Conservation (phyloP, 192 early-diverging fungal species). For the Umbelopsis vinacea region DNA sequence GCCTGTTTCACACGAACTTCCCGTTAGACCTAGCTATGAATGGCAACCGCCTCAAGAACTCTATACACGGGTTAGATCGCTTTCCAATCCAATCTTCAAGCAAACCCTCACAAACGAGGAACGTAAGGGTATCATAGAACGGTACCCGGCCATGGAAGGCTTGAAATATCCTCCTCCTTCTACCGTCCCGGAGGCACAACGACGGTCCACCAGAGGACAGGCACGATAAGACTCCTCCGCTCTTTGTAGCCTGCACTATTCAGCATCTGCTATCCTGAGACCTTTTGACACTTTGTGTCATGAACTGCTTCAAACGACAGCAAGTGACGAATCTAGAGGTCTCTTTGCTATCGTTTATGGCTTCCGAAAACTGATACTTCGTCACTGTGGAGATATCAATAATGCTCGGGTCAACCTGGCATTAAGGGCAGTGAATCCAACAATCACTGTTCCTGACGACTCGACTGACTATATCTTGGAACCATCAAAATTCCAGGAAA, state of each 20-base stretch:
- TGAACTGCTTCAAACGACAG: not conserved
- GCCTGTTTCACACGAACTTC: no score
- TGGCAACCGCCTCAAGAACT: not conserved
- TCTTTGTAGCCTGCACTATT: not conserved
- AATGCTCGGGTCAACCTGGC: no score
- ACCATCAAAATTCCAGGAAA: no score
- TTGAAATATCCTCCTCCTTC: not conserved
- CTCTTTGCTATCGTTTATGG: not conserved
- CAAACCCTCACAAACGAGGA: slow-evolving; percentile 19
- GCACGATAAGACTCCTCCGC: not conserved
- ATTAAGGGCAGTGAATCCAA: no score
- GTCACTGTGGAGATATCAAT: no score
- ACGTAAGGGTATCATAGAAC: slow-evolving; percentile 12
- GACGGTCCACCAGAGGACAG: not conserved
- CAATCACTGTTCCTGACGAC: no score
- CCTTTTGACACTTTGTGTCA: slow-evolving; percentile 14
- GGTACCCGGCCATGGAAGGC: slow-evolving; percentile 5
- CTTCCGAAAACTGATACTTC: not conserved
- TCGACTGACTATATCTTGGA: no score
- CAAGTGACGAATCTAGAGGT: not conserved
- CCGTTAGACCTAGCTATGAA: not conserved
- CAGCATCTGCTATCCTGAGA: not conserved
- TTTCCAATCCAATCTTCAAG: not conserved
- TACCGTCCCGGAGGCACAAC: not conserved
- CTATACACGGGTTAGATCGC: not conserved